These are phyloP conservation scores for Hydnomerulius pinastri DNA, from an alignment of 768 basidiomycete genomes.

Conservation along the genomic window DNA sequence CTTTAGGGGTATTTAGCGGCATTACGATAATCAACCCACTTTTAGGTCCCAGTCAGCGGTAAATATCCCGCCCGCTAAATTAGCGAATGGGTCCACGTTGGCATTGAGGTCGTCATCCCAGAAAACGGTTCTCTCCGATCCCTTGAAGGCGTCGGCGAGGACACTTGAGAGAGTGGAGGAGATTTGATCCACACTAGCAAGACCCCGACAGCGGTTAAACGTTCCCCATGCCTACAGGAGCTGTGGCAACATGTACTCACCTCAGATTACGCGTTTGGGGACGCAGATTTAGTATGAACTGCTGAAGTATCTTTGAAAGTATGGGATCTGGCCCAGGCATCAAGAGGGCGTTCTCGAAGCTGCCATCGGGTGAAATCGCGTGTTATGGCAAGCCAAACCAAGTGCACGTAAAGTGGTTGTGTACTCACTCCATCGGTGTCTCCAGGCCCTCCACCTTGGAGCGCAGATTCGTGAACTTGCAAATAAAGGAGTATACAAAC, in stretches of 20 bases:
- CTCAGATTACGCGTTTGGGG: slow-evolving; percentile 90
- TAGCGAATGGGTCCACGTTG: slow-evolving; percentile 76
- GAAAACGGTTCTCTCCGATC: slow-evolving; percentile 73
- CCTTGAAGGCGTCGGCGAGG: slow-evolving; percentile 71
- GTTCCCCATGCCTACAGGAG: slow-evolving; percentile 24
- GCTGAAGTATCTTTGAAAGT: slow-evolving; percentile 68
- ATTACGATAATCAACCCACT: slow-evolving; percentile 47
- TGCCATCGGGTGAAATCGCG: slow-evolving; percentile 40
- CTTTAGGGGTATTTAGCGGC: slow-evolving; percentile 25
- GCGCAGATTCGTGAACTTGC: slow-evolving; percentile 76
- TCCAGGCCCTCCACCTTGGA: slow-evolving; percentile 78
- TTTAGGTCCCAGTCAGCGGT: slow-evolving; percentile 81
- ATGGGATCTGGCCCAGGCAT: slow-evolving; percentile 70
- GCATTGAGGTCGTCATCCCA: slow-evolving; percentile 70
- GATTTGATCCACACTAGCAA: slow-evolving; percentile 74
- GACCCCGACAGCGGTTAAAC: slow-evolving; percentile 35
- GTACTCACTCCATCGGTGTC: slow-evolving; percentile 79
- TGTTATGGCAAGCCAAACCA: slow-evolving; percentile 26
- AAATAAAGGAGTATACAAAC: slow-evolving; percentile 85
- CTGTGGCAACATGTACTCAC: slow-evolving; percentile 50
- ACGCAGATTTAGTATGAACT: slow-evolving; percentile 80
- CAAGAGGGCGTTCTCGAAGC: slow-evolving; percentile 80
- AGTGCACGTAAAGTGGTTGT: slow-evolving; percentile 19
- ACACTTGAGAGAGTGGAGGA: slow-evolving; percentile 71
- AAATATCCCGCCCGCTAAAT: slow-evolving; percentile 73